Evolutionary conservation across 1,139 yeast species (phyloP).

Genomic region (Pichia sp.): DNA sequence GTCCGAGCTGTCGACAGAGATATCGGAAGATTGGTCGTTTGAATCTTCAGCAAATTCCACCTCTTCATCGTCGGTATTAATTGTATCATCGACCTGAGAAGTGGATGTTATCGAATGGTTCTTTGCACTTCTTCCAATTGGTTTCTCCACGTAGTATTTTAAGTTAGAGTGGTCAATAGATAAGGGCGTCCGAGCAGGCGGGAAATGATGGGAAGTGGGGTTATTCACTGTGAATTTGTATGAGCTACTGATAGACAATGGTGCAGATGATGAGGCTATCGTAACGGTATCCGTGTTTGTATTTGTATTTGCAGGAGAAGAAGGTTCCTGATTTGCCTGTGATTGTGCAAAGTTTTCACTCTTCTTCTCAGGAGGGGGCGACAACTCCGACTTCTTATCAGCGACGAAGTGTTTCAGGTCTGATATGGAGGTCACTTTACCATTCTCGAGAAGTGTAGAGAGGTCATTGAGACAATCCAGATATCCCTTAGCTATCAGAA

Average conservation of each 20-base stretch:
- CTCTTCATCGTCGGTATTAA: too few species aligned
- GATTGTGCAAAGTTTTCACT: too few species aligned
- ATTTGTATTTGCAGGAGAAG: too few species aligned
- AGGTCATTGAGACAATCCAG: conserved; percentile 51
- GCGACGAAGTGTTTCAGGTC: conserved; percentile 6
- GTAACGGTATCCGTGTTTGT: too few species aligned
- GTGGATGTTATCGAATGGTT: background rate
- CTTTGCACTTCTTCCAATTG: background rate
- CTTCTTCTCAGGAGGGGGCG: too few species aligned
- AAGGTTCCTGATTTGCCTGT: background rate
- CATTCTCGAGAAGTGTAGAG: conserved; percentile 33
- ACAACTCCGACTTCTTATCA: conserved; percentile 3
- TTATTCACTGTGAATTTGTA: conserved; percentile 9
- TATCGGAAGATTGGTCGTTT: too few species aligned
- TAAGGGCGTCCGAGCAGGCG: conserved; percentile 9
- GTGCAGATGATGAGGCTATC: too few species aligned
- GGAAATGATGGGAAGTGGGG: conserved; percentile 13
- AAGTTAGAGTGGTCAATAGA: conserved; percentile 9
- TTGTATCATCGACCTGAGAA: too few species aligned
- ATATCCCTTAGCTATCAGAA: conserved; percentile 47
- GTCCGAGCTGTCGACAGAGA: too few species aligned
- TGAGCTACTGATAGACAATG: too few species aligned
- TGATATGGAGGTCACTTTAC: background rate
- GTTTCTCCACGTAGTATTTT: conserved; percentile 3
- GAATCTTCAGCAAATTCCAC: too few species aligned